Conservation (phyloP, 495 filamentous ascomycete species). For the Friedmanniomyces endolithicus region DNA sequence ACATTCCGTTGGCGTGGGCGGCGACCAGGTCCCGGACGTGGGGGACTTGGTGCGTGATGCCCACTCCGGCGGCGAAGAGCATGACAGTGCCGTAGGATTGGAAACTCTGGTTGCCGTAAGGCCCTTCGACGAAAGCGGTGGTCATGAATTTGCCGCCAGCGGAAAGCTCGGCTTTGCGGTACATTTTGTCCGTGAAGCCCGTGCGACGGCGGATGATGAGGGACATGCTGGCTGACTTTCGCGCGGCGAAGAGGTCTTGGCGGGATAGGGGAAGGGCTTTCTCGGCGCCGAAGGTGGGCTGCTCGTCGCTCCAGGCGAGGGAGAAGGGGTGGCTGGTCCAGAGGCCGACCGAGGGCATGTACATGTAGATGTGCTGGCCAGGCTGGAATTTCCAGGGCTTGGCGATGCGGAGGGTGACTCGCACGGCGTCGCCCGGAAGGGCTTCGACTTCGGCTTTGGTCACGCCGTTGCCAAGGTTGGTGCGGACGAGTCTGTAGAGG, state of each 20-base stretch:
- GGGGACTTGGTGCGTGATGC: conserved; percentile 91
- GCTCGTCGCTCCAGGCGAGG: conserved; percentile 65
- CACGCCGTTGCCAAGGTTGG: conserved; percentile 50
- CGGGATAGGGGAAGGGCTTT: conserved; percentile 29
- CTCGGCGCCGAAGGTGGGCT: conserved; percentile 22
- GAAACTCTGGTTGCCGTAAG: conserved; percentile 73
- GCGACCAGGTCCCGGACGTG: conserved; percentile 70
- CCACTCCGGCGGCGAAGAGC: conserved; percentile 82
- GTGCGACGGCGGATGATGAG: conserved; percentile 75
- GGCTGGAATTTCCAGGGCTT: conserved; percentile 66
- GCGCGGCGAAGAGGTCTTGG: conserved; percentile 27
- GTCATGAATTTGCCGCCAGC: conserved; percentile 37
- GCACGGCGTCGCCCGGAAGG: conserved; percentile 67
- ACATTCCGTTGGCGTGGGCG: conserved; percentile 57
- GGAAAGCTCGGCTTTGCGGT: conserved; percentile 43
- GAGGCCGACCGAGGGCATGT: conserved; percentile 57
- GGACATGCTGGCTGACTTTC: conserved; percentile 44
- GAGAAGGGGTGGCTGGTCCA: conserved; percentile 94
- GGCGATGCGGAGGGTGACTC: conserved; percentile 69
- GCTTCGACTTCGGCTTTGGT: conserved; percentile 63
- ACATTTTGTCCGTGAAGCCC: conserved; percentile 78
- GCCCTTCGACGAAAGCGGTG: conserved; percentile 62
- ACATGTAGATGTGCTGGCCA: conserved; percentile 81
- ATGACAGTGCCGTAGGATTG: conserved; percentile 83
- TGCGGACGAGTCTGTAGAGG: conserved; percentile 54